Conservation (phyloP, 2,329 filamentous ascomycete genomes). For the Penicillium sp. region DNA sequence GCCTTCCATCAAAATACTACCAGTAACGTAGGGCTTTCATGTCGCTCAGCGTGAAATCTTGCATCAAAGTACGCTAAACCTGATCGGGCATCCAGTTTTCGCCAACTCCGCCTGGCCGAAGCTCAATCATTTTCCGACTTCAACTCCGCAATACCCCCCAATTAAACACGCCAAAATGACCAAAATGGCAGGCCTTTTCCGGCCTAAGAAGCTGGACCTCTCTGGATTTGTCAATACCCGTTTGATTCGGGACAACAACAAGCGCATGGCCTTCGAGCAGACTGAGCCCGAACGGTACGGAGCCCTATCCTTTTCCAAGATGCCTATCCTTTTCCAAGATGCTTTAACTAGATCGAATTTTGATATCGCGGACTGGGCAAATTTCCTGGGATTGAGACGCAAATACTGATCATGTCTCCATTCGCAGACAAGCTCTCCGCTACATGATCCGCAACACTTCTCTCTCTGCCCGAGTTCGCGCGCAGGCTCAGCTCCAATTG, state of each 20-base stretch:
- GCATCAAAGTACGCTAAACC: constrained; percentile 23
- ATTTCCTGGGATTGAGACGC: not conserved
- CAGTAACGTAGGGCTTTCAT: not conserved
- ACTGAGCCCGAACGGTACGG: constrained; percentile 81
- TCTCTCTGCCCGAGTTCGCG: constrained; percentile 75
- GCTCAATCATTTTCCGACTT: constrained; percentile 13
- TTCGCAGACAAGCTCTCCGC: constrained; percentile 76
- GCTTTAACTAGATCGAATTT: not conserved
- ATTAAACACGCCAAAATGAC: constrained; percentile 20
- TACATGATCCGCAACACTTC: constrained; percentile 94
- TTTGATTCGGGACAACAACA: constrained; percentile 90
- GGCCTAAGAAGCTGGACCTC: constrained; percentile 85
- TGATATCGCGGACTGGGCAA: not conserved
- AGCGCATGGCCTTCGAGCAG: constrained; percentile 87
- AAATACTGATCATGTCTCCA: not conserved
- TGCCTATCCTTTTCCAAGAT: not conserved
- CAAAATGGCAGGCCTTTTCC: constrained; percentile 67
- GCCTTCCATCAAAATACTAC: not conserved
- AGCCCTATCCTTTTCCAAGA: not conserved
- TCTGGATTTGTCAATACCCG: constrained; percentile 83
- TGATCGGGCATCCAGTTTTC: constrained; percentile 23
- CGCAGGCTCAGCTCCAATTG: constrained; percentile 88
- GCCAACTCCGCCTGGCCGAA: constrained; percentile 23
- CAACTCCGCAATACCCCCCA: constrained; percentile 4
- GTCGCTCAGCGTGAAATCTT: constrained; percentile 6